phyloP scores from a whole-genome alignment of 441 rosid genomes.

The Jatropha multifida region DNA sequence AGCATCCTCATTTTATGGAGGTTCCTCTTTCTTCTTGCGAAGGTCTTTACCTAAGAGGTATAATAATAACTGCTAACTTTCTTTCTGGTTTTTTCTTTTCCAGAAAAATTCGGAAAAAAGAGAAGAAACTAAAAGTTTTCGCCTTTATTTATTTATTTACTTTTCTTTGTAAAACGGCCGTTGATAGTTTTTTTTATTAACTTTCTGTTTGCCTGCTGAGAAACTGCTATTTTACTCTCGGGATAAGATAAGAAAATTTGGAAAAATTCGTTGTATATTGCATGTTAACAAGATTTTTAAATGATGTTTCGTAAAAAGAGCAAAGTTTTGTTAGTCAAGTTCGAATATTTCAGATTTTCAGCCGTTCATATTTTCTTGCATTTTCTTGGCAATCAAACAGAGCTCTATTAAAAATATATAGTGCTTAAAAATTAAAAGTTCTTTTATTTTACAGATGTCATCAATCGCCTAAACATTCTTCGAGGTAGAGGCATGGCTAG shows the following conservation, averaged over 20 bases:
- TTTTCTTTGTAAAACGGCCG: too few species aligned
- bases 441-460: slow-evolving; percentile 53
- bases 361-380: neutral
- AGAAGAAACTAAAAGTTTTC: neutral
- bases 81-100: neutral
- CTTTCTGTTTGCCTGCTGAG: neutral
- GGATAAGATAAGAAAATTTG: neutral
- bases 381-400: slow-evolving; percentile 22
- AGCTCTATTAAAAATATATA: neutral
- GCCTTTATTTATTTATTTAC: neutral
- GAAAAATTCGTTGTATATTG: neutral
- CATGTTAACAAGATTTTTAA: too few species aligned
- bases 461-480: slow-evolving; percentile 62
- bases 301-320: too few species aligned
- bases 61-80: neutral
- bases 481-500: slow-evolving; percentile 88
- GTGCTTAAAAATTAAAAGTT: neutral
- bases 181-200: too few species aligned
- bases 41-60: slow-evolving; percentile 87
- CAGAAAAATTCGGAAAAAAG: neutral
- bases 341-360: neutral
- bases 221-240: neutral
- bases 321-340: neutral
- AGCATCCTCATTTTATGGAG: slow-evolving; percentile 97
- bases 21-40: slow-evolving; percentile 65